Base-by-base conservation (phyloP, 140 eudicot species). In the Flaveria floridana region DNA sequence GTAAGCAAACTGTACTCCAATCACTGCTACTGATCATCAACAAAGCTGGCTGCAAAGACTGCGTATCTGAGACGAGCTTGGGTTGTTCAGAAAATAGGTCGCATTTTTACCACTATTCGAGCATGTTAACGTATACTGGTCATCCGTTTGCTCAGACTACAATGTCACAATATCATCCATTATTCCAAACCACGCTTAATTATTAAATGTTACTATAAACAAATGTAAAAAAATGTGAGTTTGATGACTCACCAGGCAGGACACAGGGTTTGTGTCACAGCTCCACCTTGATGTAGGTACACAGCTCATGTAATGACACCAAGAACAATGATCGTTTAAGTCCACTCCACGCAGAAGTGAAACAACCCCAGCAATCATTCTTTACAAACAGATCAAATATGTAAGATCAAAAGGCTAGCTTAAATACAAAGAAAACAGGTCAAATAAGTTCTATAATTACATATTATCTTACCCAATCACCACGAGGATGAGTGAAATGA, bases 251-350 rank as follows among this genome's bases (percentile, higher is more conserved):
- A 92, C 97, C 95, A 76, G 13, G 81, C 97, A 92, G 6, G 89
- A 81, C 14, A 83, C 75, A 0, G 91, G 85, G 26, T 80, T 63
- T n/a, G 88, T 72, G 52, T 87, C 66, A 89, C 98, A 89, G 65
- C 81, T 87, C 98, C 98, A 92, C 83, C 77, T 84, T 8, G 96
- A 89, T 52, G 96, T 86, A 55, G 97, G 98, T 30, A 93, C 87
- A 82, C 97, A 90, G 59, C 98, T 93, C 84, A 93, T 75, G 81
- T 93, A 90, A 65, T 90, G 98, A 83, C 97, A 90, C 99, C 99
- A 94, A 0, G 96, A 88, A 65, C 99, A 94, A 75, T 82, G 91
- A 55, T 90, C 91, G 42, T 94, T 90, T 64, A 87, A 78, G 81
- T 90, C 84, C 23, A 76, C 88, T 34, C 94, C 97, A 19, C 88